Evolutionary conservation across 495 filamentous ascomycete species (phyloP), one percentile per base, ranked within the genome.

Genomic region (Penicillium atrosanguineum): DNA sequence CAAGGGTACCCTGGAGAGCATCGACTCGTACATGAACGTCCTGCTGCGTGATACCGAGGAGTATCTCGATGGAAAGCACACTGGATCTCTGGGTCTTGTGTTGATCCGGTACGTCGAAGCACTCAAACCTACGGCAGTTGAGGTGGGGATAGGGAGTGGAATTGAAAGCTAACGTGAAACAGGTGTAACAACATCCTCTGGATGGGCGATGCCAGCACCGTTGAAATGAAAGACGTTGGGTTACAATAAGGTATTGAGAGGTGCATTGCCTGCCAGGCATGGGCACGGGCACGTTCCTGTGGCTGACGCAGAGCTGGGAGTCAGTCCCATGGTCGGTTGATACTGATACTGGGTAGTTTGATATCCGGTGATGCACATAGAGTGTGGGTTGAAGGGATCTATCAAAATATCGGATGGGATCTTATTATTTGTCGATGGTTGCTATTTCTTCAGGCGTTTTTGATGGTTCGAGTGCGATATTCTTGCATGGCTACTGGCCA

Each of bases 21-120:
- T 96, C 59, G 94, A 98, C 76, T 91, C 87, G 62, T 98, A 97
- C 82, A 96, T 98, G 92, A 98, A 98, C 76, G 84, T 98, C 56
- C 89, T 97, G 72, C 81, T 98, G 47, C 81, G 81, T 62, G 83
- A 86, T 62, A 90, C 94, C 44, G 89, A 95, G 74, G 95, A 97
- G 66, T 96, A 82, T 74, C 87, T 96, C 58, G 86, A 94, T 72
- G 89, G 88, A 49, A 90, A 94, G 81, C 86, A 81, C 64, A 89
- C 87, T 28, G 91, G 89, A 44, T 78, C 77, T 54, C 72, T 98
- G 65, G 94, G 94, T 18, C 85, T 95, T 69, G 94, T 97, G 45
- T 68, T 98, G 60, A 97, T 98, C 59, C 79, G 94, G 90, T 95
- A 68, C 38, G 38, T 19, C 6, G 5, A 1, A 7, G 18, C 18